Percentiles rank a stretch among this genome's conserved stretches.
phyloP scores from a whole-genome alignment of 1,284 basidiomycete species.

The Sporisorium graminicola region DNA sequence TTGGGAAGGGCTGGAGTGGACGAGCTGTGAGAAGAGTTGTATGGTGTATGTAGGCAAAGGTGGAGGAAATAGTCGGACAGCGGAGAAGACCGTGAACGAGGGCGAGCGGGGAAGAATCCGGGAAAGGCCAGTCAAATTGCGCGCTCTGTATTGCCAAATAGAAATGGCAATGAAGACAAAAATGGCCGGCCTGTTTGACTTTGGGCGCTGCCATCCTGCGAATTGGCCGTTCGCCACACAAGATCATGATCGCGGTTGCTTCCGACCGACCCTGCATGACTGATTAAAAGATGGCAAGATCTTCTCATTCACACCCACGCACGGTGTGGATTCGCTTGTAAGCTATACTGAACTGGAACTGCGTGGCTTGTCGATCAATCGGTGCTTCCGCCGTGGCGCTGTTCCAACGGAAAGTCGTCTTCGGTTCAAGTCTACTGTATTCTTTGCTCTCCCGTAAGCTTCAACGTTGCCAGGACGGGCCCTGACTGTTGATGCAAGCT shows the following conservation, averaged over 20 bases:
- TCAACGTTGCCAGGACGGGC: background rate
- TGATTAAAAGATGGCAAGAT: background rate
- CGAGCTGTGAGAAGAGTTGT: background rate
- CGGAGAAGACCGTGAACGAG: slow-evolving; percentile 15
- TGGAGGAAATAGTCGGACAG: background rate
- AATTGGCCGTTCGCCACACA: slow-evolving; percentile 2
- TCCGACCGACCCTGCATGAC: background rate
- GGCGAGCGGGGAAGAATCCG: slow-evolving; percentile 5
- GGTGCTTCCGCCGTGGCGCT: background rate
- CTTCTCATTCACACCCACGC: background rate
- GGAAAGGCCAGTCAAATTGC: background rate
- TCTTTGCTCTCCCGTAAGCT: background rate
- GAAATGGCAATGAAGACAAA: background rate
- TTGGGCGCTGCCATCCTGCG: background rate
- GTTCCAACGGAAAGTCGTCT: background rate
- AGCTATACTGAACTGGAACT: too few relatives aligned
- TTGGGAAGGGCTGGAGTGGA: background rate
- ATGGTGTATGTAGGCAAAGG: too few relatives aligned
- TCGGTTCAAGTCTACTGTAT: background rate
- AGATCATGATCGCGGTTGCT: slow-evolving; percentile 6
- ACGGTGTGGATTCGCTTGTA: too few relatives aligned
- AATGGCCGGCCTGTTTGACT: background rate
- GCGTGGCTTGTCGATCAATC: background rate
- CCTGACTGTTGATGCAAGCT: background rate
- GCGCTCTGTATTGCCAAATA: background rate